Percentiles rank a stretch among this genome's conserved stretches.
Conservation (phyloP, 495 filamentous ascomycete genomes). For the Trichoderma asperelloides region DNA sequence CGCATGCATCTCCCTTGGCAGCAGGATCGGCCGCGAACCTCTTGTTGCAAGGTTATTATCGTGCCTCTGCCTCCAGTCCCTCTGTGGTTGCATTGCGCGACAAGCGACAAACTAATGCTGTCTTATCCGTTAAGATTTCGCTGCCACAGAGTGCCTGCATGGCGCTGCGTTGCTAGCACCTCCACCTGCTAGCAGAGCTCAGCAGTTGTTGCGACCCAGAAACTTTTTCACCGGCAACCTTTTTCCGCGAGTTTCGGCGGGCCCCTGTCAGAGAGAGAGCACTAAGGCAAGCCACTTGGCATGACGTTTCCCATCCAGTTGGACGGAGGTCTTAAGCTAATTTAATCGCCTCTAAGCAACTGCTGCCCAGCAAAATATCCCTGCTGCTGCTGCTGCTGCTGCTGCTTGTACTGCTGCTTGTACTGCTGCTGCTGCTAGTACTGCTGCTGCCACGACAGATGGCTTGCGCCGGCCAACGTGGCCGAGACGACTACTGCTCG, state of each 20-base stretch:
- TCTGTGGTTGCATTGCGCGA: not conserved
- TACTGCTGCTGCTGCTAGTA: not conserved
- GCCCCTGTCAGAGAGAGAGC: conserved; percentile 4
- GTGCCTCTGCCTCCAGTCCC: not conserved
- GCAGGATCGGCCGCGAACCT: not conserved
- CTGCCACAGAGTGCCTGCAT: not conserved
- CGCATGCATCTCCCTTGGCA: not conserved
- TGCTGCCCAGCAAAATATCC: not conserved
- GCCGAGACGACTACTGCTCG: no score
- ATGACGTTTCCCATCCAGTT: not conserved
- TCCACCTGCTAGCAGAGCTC: not conserved
- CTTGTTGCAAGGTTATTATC: not conserved
- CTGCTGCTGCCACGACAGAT: no score
- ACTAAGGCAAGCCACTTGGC: conserved; percentile 7
- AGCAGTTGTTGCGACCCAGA: not conserved
- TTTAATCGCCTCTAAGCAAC: not conserved
- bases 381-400: not conserved
- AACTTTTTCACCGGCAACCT: not conserved
- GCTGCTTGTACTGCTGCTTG: no score
- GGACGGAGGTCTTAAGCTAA: not conserved
- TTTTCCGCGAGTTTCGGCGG: not conserved
- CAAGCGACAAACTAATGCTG: not conserved
- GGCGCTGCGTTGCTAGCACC: not conserved
- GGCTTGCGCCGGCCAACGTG: no score
- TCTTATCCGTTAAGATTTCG: no score